These are phyloP conservation scores for Reticulascus tulasneorum DNA, from an alignment of 2,329 filamentous ascomycete species.

Conservation along the genomic window DNA sequence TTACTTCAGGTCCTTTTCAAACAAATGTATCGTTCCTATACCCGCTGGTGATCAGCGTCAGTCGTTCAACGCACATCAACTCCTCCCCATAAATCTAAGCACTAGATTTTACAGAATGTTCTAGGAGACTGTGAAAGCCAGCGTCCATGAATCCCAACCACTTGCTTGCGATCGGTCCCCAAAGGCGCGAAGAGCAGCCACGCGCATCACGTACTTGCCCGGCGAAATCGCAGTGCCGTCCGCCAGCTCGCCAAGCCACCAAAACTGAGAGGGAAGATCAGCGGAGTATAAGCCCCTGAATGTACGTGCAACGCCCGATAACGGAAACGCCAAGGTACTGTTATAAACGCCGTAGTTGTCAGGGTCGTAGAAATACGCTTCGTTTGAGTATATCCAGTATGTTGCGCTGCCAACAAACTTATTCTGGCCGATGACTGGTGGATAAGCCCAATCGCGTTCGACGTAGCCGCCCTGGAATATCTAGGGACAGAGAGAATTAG, in stretches of 20 bases:
- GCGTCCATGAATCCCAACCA: too few relatives aligned
- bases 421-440: slow-evolving; percentile 30
- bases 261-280: slow-evolving; percentile 26
- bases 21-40: too few relatives aligned
- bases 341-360: slow-evolving; percentile 31
- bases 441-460: slow-evolving; percentile 37
- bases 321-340: slow-evolving; percentile 34
- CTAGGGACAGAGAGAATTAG: slow-evolving; percentile 1
- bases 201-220: slow-evolving; percentile 37
- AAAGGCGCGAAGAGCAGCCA: too few relatives aligned
- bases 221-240: slow-evolving; percentile 36
- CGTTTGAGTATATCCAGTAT: slow-evolving; percentile 23
- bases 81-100: too few relatives aligned
- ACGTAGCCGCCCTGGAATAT: slow-evolving; percentile 35
- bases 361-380: slow-evolving; percentile 24
- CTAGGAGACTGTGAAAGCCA: too few relatives aligned
- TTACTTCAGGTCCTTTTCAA: too few relatives aligned
- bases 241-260: slow-evolving; percentile 39
- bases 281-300: too few relatives aligned
- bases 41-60: too few relatives aligned
- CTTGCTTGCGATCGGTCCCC: too few relatives aligned
- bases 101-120: too few relatives aligned
- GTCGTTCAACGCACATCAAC: too few relatives aligned
- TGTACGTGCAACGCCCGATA: too few relatives aligned
- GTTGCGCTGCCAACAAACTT: slow-evolving; percentile 40